Percentiles rank a stretch among this genome's conserved stretches.
phyloP scores from a whole-genome alignment of 345 rosid genomes.

The Fremontodendron californicum region DNA sequence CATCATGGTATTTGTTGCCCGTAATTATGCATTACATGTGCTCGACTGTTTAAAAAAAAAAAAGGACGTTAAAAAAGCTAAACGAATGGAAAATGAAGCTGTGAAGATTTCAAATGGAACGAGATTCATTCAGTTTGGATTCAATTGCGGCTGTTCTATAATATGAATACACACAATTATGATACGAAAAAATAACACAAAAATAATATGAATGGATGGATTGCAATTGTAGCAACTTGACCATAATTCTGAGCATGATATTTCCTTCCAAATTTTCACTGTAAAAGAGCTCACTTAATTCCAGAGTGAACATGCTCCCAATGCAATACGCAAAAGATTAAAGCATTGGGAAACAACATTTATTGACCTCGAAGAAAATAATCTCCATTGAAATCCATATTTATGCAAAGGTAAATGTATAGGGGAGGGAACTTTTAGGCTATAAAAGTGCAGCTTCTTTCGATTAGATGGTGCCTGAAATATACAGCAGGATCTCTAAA shows the following conservation, averaged over 20 bases:
- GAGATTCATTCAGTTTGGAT: too few relatives aligned
- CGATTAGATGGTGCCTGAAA: conserved; percentile 18
- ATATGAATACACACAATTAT: too few relatives aligned
- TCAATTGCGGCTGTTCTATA: too few relatives aligned
- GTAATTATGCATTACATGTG: too few relatives aligned
- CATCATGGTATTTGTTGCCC: too few relatives aligned
- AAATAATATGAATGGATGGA: too few relatives aligned
- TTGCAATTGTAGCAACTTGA: neutral
- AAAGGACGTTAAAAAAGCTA: too few relatives aligned
- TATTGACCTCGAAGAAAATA: neutral
- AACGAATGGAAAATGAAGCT: too few relatives aligned
- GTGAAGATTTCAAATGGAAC: too few relatives aligned
- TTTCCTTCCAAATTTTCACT: neutral
- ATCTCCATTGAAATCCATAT: neutral
- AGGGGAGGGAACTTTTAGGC: conserved; percentile 5
- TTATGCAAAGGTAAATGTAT: neutral
- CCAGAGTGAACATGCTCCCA: neutral
- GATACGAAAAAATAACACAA: too few relatives aligned
- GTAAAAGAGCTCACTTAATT: neutral
- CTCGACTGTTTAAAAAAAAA: too few relatives aligned
- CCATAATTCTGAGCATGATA: neutral
- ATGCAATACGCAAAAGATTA: neutral
- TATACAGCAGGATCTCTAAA: conserved; percentile 31
- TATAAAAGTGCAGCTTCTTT: conserved; percentile 22
- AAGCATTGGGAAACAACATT: neutral